Conservation (phyloP, 805 yeast species). For the Starmerella cellae region DNA sequence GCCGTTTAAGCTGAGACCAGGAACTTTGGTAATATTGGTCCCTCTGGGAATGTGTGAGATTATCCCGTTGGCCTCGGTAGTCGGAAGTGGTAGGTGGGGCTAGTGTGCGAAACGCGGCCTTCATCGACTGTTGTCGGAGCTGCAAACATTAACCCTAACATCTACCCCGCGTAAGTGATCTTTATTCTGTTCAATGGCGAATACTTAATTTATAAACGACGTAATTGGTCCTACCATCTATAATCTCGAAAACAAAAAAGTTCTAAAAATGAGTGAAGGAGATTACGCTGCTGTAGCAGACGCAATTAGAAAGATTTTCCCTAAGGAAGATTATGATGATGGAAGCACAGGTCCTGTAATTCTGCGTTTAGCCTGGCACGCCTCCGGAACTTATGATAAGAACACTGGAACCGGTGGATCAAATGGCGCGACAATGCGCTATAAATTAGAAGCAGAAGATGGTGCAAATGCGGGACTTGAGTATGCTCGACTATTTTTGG, state of each 20-base stretch:
- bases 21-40: too few relatives aligned
- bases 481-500: conserved; percentile 43
- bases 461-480: conserved; percentile 40
- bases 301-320: conserved; percentile 28
- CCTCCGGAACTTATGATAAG: conserved; percentile 63
- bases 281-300: conserved; percentile 32
- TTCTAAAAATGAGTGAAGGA: conserved; percentile 15
- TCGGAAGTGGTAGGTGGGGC: neutral
- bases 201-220: neutral
- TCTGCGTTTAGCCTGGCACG: conserved; percentile 76
- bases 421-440: conserved; percentile 44
- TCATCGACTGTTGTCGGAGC: too few relatives aligned
- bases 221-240: neutral
- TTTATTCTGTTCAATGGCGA: neutral
- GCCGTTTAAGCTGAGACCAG: too few relatives aligned
- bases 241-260: neutral
- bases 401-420: conserved; percentile 40
- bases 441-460: conserved; percentile 32
- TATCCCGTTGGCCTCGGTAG: neutral
- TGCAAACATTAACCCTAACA: neutral
- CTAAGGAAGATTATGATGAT: conserved; percentile 43
- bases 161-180: conserved; percentile 1
- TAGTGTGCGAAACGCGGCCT: too few relatives aligned
- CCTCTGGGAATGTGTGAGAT: too few relatives aligned
- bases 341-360: conserved; percentile 65